A percentile compares a stretch with the other conserved stretches of the same genome.
These are phyloP conservation scores for Cladosporium phlei DNA, from an alignment of 2,329 filamentous ascomycete species.

Conservation along the genomic window DNA sequence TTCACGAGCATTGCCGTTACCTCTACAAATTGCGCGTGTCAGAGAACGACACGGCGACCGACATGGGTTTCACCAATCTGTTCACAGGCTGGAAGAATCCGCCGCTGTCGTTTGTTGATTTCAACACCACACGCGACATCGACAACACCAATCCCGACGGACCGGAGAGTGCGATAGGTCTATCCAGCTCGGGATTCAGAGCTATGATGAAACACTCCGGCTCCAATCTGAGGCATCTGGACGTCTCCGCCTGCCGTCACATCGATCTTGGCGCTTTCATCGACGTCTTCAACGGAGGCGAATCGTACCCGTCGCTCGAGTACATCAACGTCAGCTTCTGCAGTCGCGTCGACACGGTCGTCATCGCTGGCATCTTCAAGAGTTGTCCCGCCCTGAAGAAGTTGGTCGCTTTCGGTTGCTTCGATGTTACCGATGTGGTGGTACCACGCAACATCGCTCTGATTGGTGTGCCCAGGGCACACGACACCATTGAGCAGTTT, in stretches of 20 bases:
- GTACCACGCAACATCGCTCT: slow-evolving; percentile 56
- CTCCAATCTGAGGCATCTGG: slow-evolving; percentile 58
- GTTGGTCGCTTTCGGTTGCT: slow-evolving; percentile 60
- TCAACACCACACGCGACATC: slow-evolving; percentile 72
- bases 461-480: slow-evolving; percentile 56
- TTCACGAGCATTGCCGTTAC: slow-evolving; percentile 64
- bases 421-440: slow-evolving; percentile 52
- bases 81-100: slow-evolving; percentile 75
- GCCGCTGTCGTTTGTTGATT: slow-evolving; percentile 64
- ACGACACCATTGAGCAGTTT: slow-evolving; percentile 52
- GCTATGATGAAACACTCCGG: slow-evolving; percentile 84
- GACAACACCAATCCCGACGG: slow-evolving; percentile 66
- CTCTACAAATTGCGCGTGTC: slow-evolving; percentile 77
- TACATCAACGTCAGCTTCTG: slow-evolving; percentile 62
- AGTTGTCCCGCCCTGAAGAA: slow-evolving; percentile 46
- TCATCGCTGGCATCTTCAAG: slow-evolving; percentile 49
- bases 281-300: slow-evolving; percentile 60
- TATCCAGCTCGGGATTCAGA: slow-evolving; percentile 70
- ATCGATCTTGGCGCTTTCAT: slow-evolving; percentile 69
- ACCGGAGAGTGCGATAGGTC: slow-evolving; percentile 59
- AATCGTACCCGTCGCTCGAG: slow-evolving; percentile 61
- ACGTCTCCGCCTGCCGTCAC: slow-evolving; percentile 80
- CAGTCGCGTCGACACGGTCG: slow-evolving; percentile 50
- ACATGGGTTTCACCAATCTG: slow-evolving; percentile 65
- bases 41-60: slow-evolving; percentile 70